Conservation (phyloP, 2,329 filamentous ascomycete species). For the Penicillium hordei region DNA sequence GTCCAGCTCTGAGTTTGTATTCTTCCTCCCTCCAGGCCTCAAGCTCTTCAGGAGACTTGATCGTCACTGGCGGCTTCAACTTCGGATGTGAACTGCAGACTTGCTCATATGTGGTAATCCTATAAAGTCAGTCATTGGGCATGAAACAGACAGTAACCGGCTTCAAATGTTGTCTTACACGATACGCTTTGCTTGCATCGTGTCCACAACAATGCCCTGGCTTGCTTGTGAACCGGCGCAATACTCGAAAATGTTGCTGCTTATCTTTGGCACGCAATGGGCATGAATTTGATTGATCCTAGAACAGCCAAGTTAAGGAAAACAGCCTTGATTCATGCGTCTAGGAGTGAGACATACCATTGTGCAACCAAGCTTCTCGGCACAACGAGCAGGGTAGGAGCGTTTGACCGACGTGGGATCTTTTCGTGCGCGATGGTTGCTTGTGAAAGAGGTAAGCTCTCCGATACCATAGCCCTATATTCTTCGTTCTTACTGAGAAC, state of each 20-base stretch:
- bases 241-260: slow-evolving; percentile 25
- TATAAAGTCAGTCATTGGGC: slow-evolving; percentile 13
- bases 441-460: slow-evolving; percentile 11
- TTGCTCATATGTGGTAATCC: slow-evolving; percentile 42
- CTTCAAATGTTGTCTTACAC: not conserved
- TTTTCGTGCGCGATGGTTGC: slow-evolving; percentile 41
- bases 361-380: slow-evolving; percentile 36
- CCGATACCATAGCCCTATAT: not conserved
- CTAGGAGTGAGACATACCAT: slow-evolving; percentile 29
- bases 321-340: not conserved
- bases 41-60: slow-evolving; percentile 21
- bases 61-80: slow-evolving; percentile 17
- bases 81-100: slow-evolving; percentile 36
- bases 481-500: slow-evolving; percentile 29
- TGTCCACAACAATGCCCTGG: slow-evolving; percentile 28
- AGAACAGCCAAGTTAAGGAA: not conserved
- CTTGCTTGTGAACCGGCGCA: slow-evolving; percentile 22
- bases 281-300: slow-evolving; percentile 33
- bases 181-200: slow-evolving; percentile 8
- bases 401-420: slow-evolving; percentile 16
- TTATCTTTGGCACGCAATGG: slow-evolving; percentile 29
- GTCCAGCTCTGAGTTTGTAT: slow-evolving; percentile 27
- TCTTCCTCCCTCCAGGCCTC: slow-evolving; percentile 25
- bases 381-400: slow-evolving; percentile 41
- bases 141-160: not conserved